Conservation (phyloP, 2,329 filamentous ascomycete species). For the Scedosporium apiospermum region DNA sequence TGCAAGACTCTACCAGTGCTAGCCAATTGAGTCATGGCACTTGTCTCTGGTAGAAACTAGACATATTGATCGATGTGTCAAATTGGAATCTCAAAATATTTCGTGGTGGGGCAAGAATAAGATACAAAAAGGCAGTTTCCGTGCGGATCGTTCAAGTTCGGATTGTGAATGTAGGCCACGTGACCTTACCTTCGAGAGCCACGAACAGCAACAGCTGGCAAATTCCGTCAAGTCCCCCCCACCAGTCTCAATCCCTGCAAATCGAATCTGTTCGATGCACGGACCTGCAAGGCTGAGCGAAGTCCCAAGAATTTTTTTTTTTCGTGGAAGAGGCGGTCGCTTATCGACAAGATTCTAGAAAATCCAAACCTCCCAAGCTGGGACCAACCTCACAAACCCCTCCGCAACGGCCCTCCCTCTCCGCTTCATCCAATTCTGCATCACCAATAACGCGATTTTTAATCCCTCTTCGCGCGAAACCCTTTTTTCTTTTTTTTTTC, state of each 20-base stretch:
- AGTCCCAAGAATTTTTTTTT: conserved; percentile 1
- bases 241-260: not conserved
- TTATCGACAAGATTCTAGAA: not conserved
- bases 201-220: not conserved
- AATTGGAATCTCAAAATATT: too few species aligned
- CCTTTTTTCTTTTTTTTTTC: too few species aligned
- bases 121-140: not conserved
- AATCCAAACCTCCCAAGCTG: conserved; percentile 10
- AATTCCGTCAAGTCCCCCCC: not conserved
- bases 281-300: conserved; percentile 4
- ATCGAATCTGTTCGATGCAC: not conserved
- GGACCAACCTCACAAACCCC: not conserved
- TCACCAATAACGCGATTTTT: too few species aligned
- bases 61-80: not conserved
- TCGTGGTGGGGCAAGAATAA: not conserved
- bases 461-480: too few species aligned
- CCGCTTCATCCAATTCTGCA: not conserved
- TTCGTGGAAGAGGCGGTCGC: not conserved
- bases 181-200: not conserved
- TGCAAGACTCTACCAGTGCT: not conserved
- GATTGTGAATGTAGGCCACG: not conserved
- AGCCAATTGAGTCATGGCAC: not conserved
- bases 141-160: not conserved
- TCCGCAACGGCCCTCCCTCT: too few species aligned
- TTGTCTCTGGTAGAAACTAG: not conserved